Evolutionary conservation across 176 grass and related monocot species (phyloP).

Genomic region (Aegilops sharonensis): DNA sequence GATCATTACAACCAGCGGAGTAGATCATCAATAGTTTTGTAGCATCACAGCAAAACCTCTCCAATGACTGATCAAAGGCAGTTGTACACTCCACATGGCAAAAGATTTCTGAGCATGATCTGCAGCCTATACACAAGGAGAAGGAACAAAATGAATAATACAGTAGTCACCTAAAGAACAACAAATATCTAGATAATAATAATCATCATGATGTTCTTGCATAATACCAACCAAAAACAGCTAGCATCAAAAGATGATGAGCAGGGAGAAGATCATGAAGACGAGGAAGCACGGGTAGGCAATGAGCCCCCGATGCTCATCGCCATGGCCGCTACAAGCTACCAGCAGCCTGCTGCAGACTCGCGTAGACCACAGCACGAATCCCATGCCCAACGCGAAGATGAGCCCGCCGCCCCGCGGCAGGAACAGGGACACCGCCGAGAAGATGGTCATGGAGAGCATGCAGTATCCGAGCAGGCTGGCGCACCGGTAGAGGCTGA

Average conservation of each 20-base stretch:
- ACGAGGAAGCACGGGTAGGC: conserved; percentile 86
- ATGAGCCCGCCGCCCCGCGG: conserved; percentile 65
- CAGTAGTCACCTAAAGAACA: background rate
- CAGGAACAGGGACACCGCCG: conserved; percentile 71
- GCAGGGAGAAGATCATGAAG: conserved; percentile 85
- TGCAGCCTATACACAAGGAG: conserved; percentile 11
- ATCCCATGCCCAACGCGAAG: conserved; percentile 59
- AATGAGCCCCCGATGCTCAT: conserved; percentile 63
- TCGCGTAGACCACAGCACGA: conserved; percentile 83
- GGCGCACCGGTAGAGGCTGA: conserved; percentile 68
- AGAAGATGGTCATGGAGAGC: conserved; percentile 94
- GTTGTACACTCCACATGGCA: background rate
- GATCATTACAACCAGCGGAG: background rate
- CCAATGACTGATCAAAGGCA: conserved; percentile 1
- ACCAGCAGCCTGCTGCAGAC: conserved; percentile 75
- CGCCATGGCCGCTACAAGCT: conserved; percentile 63
- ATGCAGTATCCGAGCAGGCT: conserved; percentile 91
- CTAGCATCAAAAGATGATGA: conserved; percentile 65
- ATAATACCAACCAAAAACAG: background rate
- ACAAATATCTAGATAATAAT: background rate
- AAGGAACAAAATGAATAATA: background rate
- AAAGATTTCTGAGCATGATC: conserved; percentile 35
- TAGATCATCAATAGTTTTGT: conserved; percentile 17
- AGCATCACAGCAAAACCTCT: background rate
- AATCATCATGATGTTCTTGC: background rate